A percentile compares a stretch with the other conserved stretches of the same genome.
These are phyloP conservation scores for Lachnellula arida DNA, from an alignment of 2,329 filamentous ascomycete genomes.

Conservation along the genomic window DNA sequence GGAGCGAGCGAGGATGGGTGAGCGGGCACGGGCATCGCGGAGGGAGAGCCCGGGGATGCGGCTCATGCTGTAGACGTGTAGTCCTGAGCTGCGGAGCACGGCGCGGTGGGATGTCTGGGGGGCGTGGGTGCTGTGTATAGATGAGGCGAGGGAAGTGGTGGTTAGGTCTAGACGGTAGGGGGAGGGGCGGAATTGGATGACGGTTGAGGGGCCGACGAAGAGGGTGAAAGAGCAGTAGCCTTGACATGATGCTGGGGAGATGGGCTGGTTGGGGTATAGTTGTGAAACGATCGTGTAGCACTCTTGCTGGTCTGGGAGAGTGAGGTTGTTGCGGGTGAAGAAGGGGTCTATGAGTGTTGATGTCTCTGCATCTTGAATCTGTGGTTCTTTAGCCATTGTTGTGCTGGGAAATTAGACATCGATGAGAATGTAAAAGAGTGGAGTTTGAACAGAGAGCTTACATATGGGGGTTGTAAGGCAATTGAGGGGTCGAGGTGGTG, in stretches of 20 bases:
- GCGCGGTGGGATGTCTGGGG: slow-evolving; percentile 39
- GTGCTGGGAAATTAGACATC: background rate
- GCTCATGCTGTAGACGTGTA: slow-evolving; percentile 39
- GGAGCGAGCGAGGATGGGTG: background rate
- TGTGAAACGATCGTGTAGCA: slow-evolving; percentile 33
- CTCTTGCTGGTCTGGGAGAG: slow-evolving; percentile 11
- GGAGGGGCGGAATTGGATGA: slow-evolving; percentile 47
- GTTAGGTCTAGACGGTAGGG: slow-evolving; percentile 39
- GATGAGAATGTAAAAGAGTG: background rate
- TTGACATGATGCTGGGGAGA: slow-evolving; percentile 37
- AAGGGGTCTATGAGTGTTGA: slow-evolving; percentile 19
- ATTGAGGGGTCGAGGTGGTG: background rate
- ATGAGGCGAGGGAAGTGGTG: slow-evolving; percentile 35
- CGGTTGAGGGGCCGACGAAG: slow-evolving; percentile 33
- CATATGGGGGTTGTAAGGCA: background rate
- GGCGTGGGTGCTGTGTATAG: slow-evolving; percentile 39
- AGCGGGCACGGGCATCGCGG: slow-evolving; percentile 30
- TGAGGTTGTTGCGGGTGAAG: slow-evolving; percentile 25
- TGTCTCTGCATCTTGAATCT: background rate
- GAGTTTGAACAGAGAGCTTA: background rate
- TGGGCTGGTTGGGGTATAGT: slow-evolving; percentile 30
- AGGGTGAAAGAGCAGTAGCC: slow-evolving; percentile 51
- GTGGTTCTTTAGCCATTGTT: background rate
- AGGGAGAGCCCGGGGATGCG: slow-evolving; percentile 37
- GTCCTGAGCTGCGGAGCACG: slow-evolving; percentile 26